phyloP scores from a whole-genome alignment of 2,329 filamentous ascomycete species.

The Biscogniauxia mediterranea region DNA sequence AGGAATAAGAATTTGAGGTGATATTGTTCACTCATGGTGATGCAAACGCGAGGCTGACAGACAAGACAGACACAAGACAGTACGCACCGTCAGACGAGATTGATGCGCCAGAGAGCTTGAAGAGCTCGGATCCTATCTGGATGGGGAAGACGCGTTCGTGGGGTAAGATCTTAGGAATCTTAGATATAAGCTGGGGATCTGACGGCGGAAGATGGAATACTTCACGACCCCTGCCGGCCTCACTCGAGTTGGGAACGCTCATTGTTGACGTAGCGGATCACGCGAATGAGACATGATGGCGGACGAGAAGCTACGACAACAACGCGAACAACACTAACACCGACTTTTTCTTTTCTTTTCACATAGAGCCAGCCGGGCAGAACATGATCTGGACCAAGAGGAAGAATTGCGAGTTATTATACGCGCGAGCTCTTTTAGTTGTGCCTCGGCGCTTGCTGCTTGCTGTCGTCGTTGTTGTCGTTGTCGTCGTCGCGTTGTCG shows the following conservation, averaged over 20 bases:
- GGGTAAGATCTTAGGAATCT: slow-evolving; percentile 59
- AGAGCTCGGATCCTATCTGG: slow-evolving; percentile 70
- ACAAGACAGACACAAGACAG: background rate
- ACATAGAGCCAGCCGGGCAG: background rate
- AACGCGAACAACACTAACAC: too few species aligned
- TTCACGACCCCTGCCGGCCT: slow-evolving; percentile 28
- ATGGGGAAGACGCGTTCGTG: slow-evolving; percentile 73
- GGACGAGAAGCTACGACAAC: background rate
- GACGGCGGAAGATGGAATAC: slow-evolving; percentile 30
- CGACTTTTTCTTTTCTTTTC: background rate
- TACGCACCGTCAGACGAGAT: slow-evolving; percentile 68
- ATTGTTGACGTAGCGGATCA: slow-evolving; percentile 22
- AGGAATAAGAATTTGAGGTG: background rate
- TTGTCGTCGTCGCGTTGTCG: background rate
- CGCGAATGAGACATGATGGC: slow-evolving; percentile 22
- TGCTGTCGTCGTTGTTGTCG: background rate
- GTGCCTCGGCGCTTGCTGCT: background rate
- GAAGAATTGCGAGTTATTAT: background rate
- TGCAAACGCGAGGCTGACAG: slow-evolving; percentile 1
- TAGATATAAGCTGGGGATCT: slow-evolving; percentile 37
- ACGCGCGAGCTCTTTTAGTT: background rate
- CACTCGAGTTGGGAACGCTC: slow-evolving; percentile 31
- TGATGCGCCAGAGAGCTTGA: slow-evolving; percentile 71
- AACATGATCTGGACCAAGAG: background rate
- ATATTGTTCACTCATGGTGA: background rate